Percentiles rank a stretch among this genome's conserved stretches.
These are phyloP conservation scores for Phytophthora pinifolia DNA, from an alignment of 352 stramenopile species.

Conservation along the genomic window DNA sequence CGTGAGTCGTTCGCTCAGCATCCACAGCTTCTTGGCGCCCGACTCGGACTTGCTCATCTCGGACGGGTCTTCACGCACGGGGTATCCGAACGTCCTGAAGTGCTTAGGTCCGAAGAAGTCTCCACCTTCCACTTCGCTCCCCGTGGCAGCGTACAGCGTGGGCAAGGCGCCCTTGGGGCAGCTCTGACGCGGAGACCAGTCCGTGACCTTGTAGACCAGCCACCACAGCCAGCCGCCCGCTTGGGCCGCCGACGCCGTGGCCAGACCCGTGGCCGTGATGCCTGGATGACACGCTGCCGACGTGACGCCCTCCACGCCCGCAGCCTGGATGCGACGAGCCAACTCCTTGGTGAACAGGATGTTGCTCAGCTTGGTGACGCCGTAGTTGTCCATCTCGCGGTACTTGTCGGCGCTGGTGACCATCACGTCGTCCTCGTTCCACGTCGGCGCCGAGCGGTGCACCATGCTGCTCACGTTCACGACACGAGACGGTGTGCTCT, in stretches of 20 bases:
- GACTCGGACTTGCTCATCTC: conserved; percentile 31
- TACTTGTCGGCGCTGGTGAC: conserved; percentile 23
- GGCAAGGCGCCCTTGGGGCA: conserved; percentile 40
- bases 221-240: conserved; percentile 17
- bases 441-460: conserved; percentile 21
- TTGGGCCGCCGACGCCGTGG: conserved; percentile 12
- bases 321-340: conserved; percentile 38
- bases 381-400: conserved; percentile 54
- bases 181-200: conserved; percentile 24
- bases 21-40: conserved; percentile 36
- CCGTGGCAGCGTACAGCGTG: conserved; percentile 42
- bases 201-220: conserved; percentile 26
- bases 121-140: conserved; percentile 15
- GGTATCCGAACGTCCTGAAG: conserved; percentile 32
- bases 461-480: conserved; percentile 45
- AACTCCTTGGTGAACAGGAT: conserved; percentile 92
- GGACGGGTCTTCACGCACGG: conserved; percentile 31
- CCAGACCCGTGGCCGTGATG: conserved; percentile 29
- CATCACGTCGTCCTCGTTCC: conserved; percentile 19
- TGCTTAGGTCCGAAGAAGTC: conserved; percentile 37
- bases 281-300: conserved; percentile 38
- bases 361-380: conserved; percentile 90
- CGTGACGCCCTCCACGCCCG: conserved; percentile 25
- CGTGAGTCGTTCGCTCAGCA: conserved; percentile 35
- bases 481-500: conserved; percentile 24